These are phyloP conservation scores for Incumbomyces delicatus DNA, from an alignment of 2,329 filamentous ascomycete species.

Conservation along the genomic window DNA sequence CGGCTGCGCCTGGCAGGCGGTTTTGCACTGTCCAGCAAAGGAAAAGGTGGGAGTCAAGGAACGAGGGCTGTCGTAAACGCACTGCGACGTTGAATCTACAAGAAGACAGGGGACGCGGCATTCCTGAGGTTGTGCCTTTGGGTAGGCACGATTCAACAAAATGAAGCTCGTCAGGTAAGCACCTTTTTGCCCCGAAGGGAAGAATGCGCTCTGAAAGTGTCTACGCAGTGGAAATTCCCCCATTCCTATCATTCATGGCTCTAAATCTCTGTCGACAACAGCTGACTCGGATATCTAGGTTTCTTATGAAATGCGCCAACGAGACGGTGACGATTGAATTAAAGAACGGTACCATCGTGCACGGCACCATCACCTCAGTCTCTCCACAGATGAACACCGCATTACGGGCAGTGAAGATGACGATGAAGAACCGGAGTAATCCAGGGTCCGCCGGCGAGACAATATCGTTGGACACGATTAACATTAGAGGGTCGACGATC, in stretches of 20 bases:
- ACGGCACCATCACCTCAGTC: slow-evolving; percentile 93
- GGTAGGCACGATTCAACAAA: slow-evolving; percentile 31
- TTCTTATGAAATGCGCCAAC: slow-evolving; percentile 98
- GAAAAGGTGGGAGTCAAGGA: too few relatives aligned
- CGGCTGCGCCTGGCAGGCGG: too few relatives aligned
- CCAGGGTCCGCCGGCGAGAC: slow-evolving; percentile 44
- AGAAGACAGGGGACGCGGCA: too few relatives aligned
- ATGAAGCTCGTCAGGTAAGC: slow-evolving; percentile 97
- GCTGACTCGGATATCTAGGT: slow-evolving; percentile 46
- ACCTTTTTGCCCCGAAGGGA: not conserved
- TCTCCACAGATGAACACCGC: slow-evolving; percentile 98
- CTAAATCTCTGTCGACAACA: not conserved
- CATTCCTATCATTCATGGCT: not conserved
- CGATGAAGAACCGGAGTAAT: slow-evolving; percentile 59
- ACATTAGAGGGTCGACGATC: slow-evolving; percentile 90
- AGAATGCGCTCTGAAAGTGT: slow-evolving; percentile 2
- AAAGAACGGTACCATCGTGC: slow-evolving; percentile 95
- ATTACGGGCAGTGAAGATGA: slow-evolving; percentile 94
- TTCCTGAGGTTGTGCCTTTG: too few relatives aligned
- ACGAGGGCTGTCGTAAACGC: too few relatives aligned
- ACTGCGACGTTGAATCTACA: too few relatives aligned
- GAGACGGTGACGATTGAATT: slow-evolving; percentile 97
- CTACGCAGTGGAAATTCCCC: not conserved
- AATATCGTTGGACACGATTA: slow-evolving; percentile 86
- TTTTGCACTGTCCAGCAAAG: too few relatives aligned